Evolutionary conservation across 73 alveolate genomes (phyloP).

Genomic region (Paramecium primaurelia): DNA sequence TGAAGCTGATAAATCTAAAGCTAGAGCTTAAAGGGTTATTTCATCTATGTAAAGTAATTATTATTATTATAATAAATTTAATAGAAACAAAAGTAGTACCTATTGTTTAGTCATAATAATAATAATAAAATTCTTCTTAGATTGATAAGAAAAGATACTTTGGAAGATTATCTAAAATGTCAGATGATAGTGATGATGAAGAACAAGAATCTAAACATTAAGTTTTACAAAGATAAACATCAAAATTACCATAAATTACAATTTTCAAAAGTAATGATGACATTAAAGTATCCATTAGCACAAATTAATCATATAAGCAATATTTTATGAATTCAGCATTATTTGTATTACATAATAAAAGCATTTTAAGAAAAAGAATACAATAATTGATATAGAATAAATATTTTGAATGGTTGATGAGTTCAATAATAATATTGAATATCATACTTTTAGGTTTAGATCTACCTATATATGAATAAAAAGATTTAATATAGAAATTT

Average conservation of each 20-base stretch:
- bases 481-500: neutral
- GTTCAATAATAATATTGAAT: neutral
- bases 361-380: neutral
- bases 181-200: neutral
- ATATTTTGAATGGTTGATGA: conserved; percentile 24
- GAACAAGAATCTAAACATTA: neutral
- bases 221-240: neutral
- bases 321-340: neutral
- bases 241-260: neutral
- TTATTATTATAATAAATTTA: neutral
- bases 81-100: neutral
- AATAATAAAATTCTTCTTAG: neutral
- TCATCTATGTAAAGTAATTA: neutral
- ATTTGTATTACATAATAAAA: neutral
- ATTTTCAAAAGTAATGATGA: neutral
- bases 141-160: neutral
- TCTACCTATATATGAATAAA: neutral
- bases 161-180: neutral
- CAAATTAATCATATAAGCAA: neutral
- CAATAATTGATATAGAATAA: neutral
- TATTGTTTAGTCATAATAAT: neutral
- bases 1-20: conserved; percentile 20
- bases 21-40: neutral
- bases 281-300: neutral
- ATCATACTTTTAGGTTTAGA: neutral